Conservation (phyloP, 2,329 filamentous ascomycete genomes). For the Spiromastix sp. region DNA sequence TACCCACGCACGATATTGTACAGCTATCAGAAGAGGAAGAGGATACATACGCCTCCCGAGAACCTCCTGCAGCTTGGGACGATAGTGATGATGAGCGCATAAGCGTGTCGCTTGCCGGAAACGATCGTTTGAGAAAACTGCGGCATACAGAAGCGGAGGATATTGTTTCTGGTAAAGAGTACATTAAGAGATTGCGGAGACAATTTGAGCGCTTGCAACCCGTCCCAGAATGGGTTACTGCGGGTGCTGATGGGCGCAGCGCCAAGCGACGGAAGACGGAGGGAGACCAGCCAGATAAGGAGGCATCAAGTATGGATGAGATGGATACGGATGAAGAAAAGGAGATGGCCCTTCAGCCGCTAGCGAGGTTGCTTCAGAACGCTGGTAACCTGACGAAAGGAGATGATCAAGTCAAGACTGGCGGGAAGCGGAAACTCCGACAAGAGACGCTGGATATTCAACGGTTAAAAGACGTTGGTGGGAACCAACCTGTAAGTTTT, state of each 20-base stretch:
- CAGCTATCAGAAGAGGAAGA: slow-evolving; percentile 29
- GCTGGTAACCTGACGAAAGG: slow-evolving; percentile 53
- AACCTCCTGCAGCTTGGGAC: slow-evolving; percentile 54
- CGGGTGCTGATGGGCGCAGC: slow-evolving; percentile 31
- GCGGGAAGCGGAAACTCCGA: slow-evolving; percentile 61
- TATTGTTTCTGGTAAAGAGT: slow-evolving; percentile 75
- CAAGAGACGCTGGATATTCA: slow-evolving; percentile 88
- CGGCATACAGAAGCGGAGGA: slow-evolving; percentile 74
- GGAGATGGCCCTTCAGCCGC: slow-evolving; percentile 59
- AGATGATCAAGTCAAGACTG: slow-evolving; percentile 35
- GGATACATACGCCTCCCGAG: slow-evolving; percentile 16
- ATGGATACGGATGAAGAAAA: slow-evolving; percentile 48
- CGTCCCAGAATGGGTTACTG: slow-evolving; percentile 49
- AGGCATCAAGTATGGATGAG: slow-evolving; percentile 42
- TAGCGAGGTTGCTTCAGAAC: slow-evolving; percentile 70
- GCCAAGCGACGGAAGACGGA: slow-evolving; percentile 37
- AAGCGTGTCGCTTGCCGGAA: slow-evolving; percentile 67
- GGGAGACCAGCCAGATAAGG: slow-evolving; percentile 16
- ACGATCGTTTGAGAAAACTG: slow-evolving; percentile 70
- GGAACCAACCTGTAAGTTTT: slow-evolving; percentile 53
- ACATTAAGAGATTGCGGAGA: slow-evolving; percentile 65
- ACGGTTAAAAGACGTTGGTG: slow-evolving; percentile 73
- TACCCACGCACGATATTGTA: slow-evolving; percentile 10
- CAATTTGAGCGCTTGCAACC: slow-evolving; percentile 60
- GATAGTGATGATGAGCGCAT: slow-evolving; percentile 93